Evolutionary conservation across 345 rosid genomes (phyloP), one percentile per base, ranked within the genome.

Genomic region (Populus alba): DNA sequence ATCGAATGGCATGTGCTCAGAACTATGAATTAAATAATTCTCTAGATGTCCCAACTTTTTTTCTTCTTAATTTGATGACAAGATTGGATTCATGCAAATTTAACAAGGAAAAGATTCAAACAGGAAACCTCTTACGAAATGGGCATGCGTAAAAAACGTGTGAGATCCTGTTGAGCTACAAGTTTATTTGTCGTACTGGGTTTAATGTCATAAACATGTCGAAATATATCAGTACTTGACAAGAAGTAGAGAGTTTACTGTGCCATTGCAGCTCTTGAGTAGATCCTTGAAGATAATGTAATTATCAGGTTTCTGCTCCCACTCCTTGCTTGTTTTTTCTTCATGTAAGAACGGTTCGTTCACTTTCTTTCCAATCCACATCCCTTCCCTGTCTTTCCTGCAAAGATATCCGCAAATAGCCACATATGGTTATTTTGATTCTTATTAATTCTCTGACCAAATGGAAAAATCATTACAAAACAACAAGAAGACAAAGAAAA

Each of bases 281-380:
- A 88, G 78, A 72, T 82, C 90, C 45, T 77, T 82, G 86, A 89
- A 88, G 87, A 83, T 85, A 79, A 89, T 83, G 80, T 78, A 84
- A 83, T 84, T 75, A 25, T 75, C 73, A 75, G 82, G 81, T 61
- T 68, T 47, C 65, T 77, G 75, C 38, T 71, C 72, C 55, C 38
- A 70, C 72, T 23, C 84, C 74, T 66, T 70, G 47, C 70, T 49
- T 66, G 79, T 49, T 25, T 17, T 71, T 74, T 51, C 71, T 62
- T 47, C 77, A 62, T 63, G 69, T 68, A 79, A 55, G 29, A 66
- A 70, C 73, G 83, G 77, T 5, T 74, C 78, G 38, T 16, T 61
- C 57, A 12, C 77, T 23, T 65, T 33, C 53, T 41, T 72, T 59
- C 71, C 78, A 29, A 41, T 55, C 80, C 82, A 45, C 51, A 79